Evolutionary conservation across 1,284 basidiomycete species (phyloP).

Genomic region (Microbotryum lychnidis-dioicae): DNA sequence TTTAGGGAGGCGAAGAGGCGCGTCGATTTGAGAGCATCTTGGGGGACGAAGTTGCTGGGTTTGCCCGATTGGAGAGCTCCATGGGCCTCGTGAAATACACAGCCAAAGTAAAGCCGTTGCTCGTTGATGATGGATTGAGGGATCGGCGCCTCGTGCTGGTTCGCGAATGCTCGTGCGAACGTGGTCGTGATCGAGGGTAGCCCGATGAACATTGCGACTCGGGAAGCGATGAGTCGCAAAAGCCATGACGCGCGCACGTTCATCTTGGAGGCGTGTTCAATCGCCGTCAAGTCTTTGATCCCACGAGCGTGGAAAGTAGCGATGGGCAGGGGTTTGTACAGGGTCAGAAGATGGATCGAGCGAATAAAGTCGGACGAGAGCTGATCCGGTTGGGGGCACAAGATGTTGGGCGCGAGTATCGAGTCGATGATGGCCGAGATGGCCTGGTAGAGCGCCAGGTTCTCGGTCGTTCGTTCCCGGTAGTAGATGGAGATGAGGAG

Average conservation of each 20-base stretch:
- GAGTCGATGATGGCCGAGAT: constrained; percentile 24
- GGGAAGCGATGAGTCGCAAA: constrained; percentile 15
- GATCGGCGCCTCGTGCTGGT: constrained; percentile 16
- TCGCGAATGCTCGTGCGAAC: constrained; percentile 26
- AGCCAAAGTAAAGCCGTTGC: constrained; percentile 23
- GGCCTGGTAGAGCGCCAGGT: constrained; percentile 20
- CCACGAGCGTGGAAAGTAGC: constrained; percentile 19
- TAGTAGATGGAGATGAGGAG: constrained; percentile 29
- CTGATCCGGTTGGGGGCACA: constrained; percentile 27
- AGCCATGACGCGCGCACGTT: constrained; percentile 29
- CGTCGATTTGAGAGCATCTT: constrained; percentile 24
- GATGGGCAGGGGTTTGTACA: constrained; percentile 29
- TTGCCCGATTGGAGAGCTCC: constrained; percentile 28
- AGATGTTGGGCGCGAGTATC: constrained; percentile 25
- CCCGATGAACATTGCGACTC: constrained; percentile 18
- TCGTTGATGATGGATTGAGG: constrained; percentile 21
- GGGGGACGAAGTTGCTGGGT: constrained; percentile 18
- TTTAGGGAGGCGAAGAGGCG: constrained; percentile 25
- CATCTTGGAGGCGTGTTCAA: constrained; percentile 27
- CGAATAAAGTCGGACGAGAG: constrained; percentile 27
- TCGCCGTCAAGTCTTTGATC: constrained; percentile 8
- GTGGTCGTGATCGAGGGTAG: constrained; percentile 19
- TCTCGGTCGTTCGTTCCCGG: constrained; percentile 17
- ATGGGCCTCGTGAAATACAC: constrained; percentile 30
- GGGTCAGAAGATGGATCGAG: constrained; percentile 19